A percentile compares a stretch with the other conserved stretches of the same genome.
These are phyloP conservation scores for Tephrocybe sp. DNA, from an alignment of 768 basidiomycete species.

Conservation along the genomic window DNA sequence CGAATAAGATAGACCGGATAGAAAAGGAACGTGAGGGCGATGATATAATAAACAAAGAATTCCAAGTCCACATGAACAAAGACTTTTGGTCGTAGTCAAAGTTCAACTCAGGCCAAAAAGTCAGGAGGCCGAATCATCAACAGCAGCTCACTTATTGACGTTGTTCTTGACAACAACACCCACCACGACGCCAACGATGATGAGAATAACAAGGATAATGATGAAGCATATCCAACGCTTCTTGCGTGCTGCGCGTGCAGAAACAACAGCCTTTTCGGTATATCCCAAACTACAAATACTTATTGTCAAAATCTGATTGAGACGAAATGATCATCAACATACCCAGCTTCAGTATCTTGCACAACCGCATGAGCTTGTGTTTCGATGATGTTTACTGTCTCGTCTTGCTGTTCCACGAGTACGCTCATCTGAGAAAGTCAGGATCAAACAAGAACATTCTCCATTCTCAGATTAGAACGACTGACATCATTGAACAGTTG, in stretches of 20 bases:
- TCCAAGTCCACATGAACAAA: slow-evolving; percentile 6
- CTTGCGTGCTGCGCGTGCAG: slow-evolving; percentile 86
- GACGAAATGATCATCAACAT: slow-evolving; percentile 22
- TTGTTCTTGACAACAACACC: slow-evolving; percentile 54
- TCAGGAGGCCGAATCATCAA: too few species aligned
- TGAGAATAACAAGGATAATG: slow-evolving; percentile 64
- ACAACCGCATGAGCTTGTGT: slow-evolving; percentile 71
- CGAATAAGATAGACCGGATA: slow-evolving; percentile 9
- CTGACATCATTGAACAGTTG: slow-evolving; percentile 94
- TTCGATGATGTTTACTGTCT: slow-evolving; percentile 82
- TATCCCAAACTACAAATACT: slow-evolving; percentile 71
- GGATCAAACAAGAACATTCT: not conserved
- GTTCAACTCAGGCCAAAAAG: too few species aligned
- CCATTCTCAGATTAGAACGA: not conserved
- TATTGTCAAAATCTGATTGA: slow-evolving; percentile 8
- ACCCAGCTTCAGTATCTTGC: slow-evolving; percentile 88
- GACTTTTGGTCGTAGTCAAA: too few species aligned
- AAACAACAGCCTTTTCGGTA: slow-evolving; percentile 83
- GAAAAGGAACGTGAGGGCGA: slow-evolving; percentile 7
- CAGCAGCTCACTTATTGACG: slow-evolving; percentile 28
- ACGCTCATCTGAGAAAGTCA: slow-evolving; percentile 79
- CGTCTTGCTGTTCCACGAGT: slow-evolving; percentile 93
- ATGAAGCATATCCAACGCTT: slow-evolving; percentile 98
- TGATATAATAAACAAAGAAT: slow-evolving; percentile 5
- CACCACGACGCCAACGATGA: slow-evolving; percentile 64